Conservation (phyloP, 768 basidiomycete species). For the Lactarius hengduanensis region DNA sequence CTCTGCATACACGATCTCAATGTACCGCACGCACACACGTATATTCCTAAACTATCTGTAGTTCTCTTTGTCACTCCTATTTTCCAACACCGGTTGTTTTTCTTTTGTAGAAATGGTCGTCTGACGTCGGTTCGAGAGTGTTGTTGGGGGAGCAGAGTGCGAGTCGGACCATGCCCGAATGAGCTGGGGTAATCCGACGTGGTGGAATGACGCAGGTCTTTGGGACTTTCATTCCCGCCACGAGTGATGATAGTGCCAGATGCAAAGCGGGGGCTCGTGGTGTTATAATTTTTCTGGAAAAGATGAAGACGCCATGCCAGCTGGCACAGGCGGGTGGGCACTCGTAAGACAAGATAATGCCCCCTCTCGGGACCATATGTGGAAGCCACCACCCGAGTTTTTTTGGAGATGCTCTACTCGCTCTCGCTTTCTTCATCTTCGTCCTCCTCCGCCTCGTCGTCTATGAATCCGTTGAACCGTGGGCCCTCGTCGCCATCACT, state of each 20-base stretch:
- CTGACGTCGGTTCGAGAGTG: background rate
- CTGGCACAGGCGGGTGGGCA: background rate
- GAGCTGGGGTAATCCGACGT: background rate
- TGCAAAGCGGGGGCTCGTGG: background rate
- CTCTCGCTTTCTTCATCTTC: slow-evolving; percentile 42
- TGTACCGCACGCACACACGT: slow-evolving; percentile 4
- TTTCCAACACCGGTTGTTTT: background rate
- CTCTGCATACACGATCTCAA: slow-evolving; percentile 9
- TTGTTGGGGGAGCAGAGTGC: background rate
- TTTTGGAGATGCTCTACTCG: slow-evolving; percentile 18
- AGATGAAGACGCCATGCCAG: background rate
- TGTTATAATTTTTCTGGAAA: background rate
- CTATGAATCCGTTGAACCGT: slow-evolving; percentile 38
- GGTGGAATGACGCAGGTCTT: background rate
- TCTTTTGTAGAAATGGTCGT: background rate
- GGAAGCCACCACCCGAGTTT: background rate
- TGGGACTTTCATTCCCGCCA: background rate
- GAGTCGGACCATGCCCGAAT: too few relatives aligned
- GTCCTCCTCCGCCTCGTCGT: slow-evolving; percentile 63
- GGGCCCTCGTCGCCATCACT: slow-evolving; percentile 36
- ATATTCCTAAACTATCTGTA: slow-evolving; percentile 9
- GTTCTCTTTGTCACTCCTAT: background rate
- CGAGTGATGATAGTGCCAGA: background rate
- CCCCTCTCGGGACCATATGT: background rate
- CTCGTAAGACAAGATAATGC: background rate